Base-by-base conservation (phyloP, 2,329 filamentous ascomycete species). In the Scedosporium boydii region DNA sequence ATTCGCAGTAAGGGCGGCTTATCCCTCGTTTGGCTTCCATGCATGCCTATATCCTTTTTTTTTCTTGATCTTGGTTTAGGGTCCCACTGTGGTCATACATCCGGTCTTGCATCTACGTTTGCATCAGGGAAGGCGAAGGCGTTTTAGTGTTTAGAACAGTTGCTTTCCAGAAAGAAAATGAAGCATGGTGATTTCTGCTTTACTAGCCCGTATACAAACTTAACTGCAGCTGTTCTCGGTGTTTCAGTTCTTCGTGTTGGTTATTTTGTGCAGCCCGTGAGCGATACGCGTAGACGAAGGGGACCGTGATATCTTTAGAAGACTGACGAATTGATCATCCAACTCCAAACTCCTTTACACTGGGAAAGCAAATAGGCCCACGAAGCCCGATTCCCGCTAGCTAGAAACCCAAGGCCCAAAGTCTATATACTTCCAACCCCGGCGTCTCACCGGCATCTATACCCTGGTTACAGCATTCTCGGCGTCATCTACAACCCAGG, bases 401-500 rank as follows among this genome's bases (percentile, higher is more conserved):
- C 10, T 10, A 12, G 34, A 38, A 14, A 38, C 34, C 34, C 12
- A 38, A 38, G 34, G 34, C 10, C 34, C 34, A 38, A 38, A 38
- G 34, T 38, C 10, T 14, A 38, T 14, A 38, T 14, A 38, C 34
- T 4, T 4, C 34, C 34, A 38, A 38, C 9, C 34, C 34, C 34
- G 10, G 2, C 44, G 18, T 6, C 27, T 29, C 4, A n/a, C n/a
- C 23, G 23, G 51, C 10, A 29, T 1, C 5, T 16, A 26, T 27
- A 10, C 27, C 42, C n/a, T 14, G 16, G n/a, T 48, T 34, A 21
- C n/a, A 26, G 14, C 41, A 58, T 69, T 66, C 10, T 79, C 81
- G 0, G 79, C 82, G 53, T 80, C 81, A 67, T 89, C 86, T n/a
- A 90, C 71, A 18, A 96, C 79, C 65, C 81, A 83, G 9, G 91